phyloP scores from a whole-genome alignment of 768 basidiomycete species.

The Rhizopogon roseolus region DNA sequence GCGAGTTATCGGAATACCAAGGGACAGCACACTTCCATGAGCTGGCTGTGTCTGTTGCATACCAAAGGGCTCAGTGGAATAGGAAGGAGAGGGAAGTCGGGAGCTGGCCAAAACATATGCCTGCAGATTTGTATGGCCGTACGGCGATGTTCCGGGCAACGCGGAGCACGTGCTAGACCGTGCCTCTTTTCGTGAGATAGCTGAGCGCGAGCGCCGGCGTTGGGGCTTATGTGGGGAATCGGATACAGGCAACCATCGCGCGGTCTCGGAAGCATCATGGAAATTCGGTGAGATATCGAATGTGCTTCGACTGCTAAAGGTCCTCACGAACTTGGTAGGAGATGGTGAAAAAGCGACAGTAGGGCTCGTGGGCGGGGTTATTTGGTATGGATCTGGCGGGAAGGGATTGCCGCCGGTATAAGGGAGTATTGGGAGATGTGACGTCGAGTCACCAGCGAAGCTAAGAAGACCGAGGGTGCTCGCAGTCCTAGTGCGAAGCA shows the following conservation, averaged over 20 bases:
- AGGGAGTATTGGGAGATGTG: constrained; percentile 25
- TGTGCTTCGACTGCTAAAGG: constrained; percentile 19
- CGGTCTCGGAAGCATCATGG: constrained; percentile 6
- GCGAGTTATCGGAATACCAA: constrained; percentile 1
- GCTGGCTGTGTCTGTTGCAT: constrained; percentile 22
- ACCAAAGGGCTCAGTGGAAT: constrained; percentile 21
- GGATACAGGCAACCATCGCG: constrained; percentile 8
- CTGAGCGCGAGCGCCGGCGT: constrained; percentile 29
- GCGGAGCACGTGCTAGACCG: constrained; percentile 14
- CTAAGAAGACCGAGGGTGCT: constrained; percentile 31
- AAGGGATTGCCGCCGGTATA: constrained; percentile 26
- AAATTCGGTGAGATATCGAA: constrained; percentile 13
- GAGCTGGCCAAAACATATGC: constrained; percentile 18
- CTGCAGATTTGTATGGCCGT: constrained; percentile 25
- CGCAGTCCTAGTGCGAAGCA: constrained; percentile 56
- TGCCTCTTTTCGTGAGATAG: constrained; percentile 27
- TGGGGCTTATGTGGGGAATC: constrained; percentile 17
- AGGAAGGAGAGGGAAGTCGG: constrained; percentile 21
- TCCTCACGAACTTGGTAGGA: constrained; percentile 9
- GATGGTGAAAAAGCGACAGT: constrained; percentile 5
- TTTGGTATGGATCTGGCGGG: constrained; percentile 27
- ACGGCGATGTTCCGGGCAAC: constrained; percentile 24
- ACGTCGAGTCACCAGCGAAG: constrained; percentile 25
- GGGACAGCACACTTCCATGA: constrained; percentile 21
- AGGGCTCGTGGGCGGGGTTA: constrained; percentile 5